Conservation (phyloP, 768 basidiomycete species). For the Xerocomus potaroensis region DNA sequence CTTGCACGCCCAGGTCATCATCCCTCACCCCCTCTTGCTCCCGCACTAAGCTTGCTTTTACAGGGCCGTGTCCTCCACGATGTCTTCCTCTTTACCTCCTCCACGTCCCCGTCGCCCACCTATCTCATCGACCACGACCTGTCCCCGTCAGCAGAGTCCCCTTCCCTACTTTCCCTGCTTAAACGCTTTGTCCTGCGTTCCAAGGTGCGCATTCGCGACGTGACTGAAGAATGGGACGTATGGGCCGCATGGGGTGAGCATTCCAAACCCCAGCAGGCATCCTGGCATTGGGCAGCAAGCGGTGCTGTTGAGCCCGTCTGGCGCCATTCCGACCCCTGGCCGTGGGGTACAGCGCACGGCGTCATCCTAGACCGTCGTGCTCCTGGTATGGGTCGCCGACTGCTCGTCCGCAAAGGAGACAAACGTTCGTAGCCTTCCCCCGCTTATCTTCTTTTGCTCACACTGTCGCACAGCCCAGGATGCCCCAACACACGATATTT, state of each 20-base stretch:
- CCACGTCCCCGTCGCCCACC: constrained; percentile 41
- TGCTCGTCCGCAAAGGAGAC: constrained; percentile 66
- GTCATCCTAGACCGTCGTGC: constrained; percentile 62
- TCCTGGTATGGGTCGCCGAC: constrained; percentile 72
- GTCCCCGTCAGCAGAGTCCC: constrained; percentile 52
- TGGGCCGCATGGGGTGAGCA: constrained; percentile 77
- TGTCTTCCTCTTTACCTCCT: constrained; percentile 72
- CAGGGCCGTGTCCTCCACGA: constrained; percentile 91
- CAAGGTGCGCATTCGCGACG: constrained; percentile 80
- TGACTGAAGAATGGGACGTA: constrained; percentile 71
- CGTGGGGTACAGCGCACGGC: constrained; percentile 57
- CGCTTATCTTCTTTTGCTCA: not conserved
- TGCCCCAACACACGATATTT: constrained; percentile 51
- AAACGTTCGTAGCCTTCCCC: constrained; percentile 55
- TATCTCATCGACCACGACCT: constrained; percentile 75
- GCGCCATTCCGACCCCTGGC: constrained; percentile 44
- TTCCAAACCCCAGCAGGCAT: constrained; percentile 35
- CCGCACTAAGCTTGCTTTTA: not conserved
- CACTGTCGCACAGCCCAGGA: constrained; percentile 43
- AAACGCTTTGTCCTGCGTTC: constrained; percentile 85
- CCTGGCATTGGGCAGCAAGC: constrained; percentile 60
- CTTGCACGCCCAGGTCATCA: constrained; percentile 71
- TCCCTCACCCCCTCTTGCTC: not conserved
- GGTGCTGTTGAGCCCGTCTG: constrained; percentile 78
- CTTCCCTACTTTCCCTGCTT: constrained; percentile 62